Evolutionary conservation across 768 basidiomycete species (phyloP).

Genomic region (Tricholomella constricta): DNA sequence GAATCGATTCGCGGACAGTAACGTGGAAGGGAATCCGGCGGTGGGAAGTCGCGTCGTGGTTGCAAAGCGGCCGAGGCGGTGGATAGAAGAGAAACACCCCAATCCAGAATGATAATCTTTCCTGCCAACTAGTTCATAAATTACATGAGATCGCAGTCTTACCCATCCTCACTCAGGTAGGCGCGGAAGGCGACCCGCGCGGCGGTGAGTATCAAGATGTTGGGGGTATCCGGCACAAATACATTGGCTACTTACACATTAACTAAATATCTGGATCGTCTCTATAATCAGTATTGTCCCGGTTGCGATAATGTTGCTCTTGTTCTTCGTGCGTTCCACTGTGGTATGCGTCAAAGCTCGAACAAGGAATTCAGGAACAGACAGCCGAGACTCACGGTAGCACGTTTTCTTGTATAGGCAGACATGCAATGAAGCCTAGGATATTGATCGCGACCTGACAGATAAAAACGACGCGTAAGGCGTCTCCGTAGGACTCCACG

Average conservation of each 20-base stretch:
- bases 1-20: slow-evolving; percentile 60
- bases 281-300: slow-evolving; percentile 29
- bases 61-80: slow-evolving; percentile 64
- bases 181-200: background rate
- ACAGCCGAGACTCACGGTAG: slow-evolving; percentile 48
- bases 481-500: slow-evolving; percentile 75
- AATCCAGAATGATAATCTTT: slow-evolving; percentile 26
- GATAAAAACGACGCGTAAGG: slow-evolving; percentile 81
- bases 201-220: slow-evolving; percentile 4
- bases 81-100: slow-evolving; percentile 77
- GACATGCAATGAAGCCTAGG: slow-evolving; percentile 63
- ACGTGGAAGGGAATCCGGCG: slow-evolving; percentile 26
- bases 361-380: slow-evolving; percentile 1
- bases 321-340: slow-evolving; percentile 69
- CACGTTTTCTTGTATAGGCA: slow-evolving; percentile 76
- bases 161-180: background rate
- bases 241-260: slow-evolving; percentile 27
- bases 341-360: slow-evolving; percentile 2
- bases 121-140: background rate
- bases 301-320: slow-evolving; percentile 54
- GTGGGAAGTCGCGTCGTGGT: slow-evolving; percentile 47
- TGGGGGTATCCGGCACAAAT: slow-evolving; percentile 16
- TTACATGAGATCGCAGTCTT: background rate
- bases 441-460: slow-evolving; percentile 71
- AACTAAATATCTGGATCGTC: slow-evolving; percentile 20